A percentile compares a stretch with the other conserved stretches of the same genome.
phyloP scores from a whole-genome alignment of 2,329 filamentous ascomycete species.

The Trichoderma citrinoviride region DNA sequence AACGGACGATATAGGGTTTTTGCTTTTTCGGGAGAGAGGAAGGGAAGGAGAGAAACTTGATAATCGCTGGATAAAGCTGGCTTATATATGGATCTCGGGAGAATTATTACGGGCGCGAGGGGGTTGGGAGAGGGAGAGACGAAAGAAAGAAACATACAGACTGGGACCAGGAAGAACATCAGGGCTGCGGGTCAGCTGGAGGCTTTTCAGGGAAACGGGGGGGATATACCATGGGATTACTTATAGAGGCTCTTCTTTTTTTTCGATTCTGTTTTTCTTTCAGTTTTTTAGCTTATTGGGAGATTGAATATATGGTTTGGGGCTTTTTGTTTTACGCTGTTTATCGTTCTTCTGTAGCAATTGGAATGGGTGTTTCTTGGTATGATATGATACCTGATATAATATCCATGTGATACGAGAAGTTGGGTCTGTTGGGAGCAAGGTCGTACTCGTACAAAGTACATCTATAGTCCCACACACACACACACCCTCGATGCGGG shows the following conservation, averaged over 20 bases:
- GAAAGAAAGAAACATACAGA: neutral
- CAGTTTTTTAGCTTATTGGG: neutral
- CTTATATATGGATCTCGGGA: too few species aligned
- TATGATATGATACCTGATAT: too few species aligned
- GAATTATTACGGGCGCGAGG: too few species aligned
- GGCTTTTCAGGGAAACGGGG: neutral
- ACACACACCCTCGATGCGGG: neutral
- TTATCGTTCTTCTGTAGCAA: neutral
- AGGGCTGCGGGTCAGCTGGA: conserved; percentile 12
- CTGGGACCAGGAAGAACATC: neutral
- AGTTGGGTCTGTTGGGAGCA: neutral
- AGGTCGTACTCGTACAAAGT: neutral
- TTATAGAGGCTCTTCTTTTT: conserved; percentile 3
- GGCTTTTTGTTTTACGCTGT: neutral
- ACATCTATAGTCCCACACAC: neutral
- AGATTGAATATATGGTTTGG: neutral
- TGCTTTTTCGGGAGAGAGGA: too few species aligned
- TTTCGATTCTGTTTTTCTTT: neutral
- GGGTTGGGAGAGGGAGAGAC: neutral
- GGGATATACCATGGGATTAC: conserved; percentile 15
- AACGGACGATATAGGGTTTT: conserved; percentile 2
- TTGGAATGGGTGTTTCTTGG: neutral
- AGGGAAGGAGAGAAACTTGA: too few species aligned
- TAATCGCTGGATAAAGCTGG: too few species aligned
- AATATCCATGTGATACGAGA: neutral